A percentile compares a stretch with the other conserved stretches of the same genome.
Conservation (phyloP, 768 basidiomycete genomes). For the Leccinum obscurum region DNA sequence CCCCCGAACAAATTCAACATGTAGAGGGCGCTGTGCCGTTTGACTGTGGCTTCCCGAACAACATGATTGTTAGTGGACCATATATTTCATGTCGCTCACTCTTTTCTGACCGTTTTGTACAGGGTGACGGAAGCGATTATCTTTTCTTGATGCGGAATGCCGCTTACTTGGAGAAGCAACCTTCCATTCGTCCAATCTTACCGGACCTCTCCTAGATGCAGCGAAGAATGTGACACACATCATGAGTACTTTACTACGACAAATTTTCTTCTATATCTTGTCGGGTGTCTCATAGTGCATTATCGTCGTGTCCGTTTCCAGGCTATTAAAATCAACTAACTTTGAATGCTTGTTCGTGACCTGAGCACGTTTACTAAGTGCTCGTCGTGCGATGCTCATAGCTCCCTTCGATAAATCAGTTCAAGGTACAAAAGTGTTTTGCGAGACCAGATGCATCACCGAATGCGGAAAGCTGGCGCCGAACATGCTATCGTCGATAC, state of each 20-base stretch:
- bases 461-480: not conserved
- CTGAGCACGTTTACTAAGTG: not conserved
- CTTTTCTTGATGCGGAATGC: slow-evolving; percentile 9
- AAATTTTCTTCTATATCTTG: not conserved
- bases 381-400: not conserved
- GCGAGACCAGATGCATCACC: not conserved
- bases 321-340: not conserved
- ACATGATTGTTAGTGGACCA: not conserved
- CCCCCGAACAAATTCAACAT: slow-evolving; percentile 41
- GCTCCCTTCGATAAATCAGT: not conserved
- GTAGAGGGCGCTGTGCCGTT: slow-evolving; percentile 46
- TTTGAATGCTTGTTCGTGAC: not conserved
- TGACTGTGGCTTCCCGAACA: slow-evolving; percentile 45
- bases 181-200: slow-evolving; percentile 7
- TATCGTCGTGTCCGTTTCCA: not conserved
- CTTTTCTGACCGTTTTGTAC: slow-evolving; percentile 2
- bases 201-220: slow-evolving; percentile 4
- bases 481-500: not conserved
- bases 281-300: not conserved
- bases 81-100: not conserved
- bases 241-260: not conserved
- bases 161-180: slow-evolving; percentile 26
- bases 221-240: not conserved
- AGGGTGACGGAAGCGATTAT: slow-evolving; percentile 29
- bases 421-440: not conserved